Base-by-base conservation (phyloP, 2,329 filamentous ascomycete species). In the Colletotrichum sp. region DNA sequence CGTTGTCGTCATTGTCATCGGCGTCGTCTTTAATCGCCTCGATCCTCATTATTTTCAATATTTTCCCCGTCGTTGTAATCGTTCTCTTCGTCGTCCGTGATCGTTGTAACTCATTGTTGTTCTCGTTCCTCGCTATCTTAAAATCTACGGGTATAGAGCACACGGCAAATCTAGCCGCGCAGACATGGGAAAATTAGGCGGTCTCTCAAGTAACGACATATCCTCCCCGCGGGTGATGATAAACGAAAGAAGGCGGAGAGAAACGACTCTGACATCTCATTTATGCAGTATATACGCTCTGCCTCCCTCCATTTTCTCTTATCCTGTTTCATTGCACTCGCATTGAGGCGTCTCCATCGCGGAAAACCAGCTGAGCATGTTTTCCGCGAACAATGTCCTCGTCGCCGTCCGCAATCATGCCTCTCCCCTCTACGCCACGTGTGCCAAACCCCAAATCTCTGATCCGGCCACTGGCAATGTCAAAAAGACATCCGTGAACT, bases 401-500 rank as follows among this genome's bases (percentile, higher is more conserved):
- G 15, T 77, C 74, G 52, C 72, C 72, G 49, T 72, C 73, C 19
- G 32, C 59, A 7, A 61, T 27, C n/a, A 72, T 71, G 34, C 67
- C 80, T 75, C 52, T 77, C 5, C 27, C 44, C 32, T 49, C 61
- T 7, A 49, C 13, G 19, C 19, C 36, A 4, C 44, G 68, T 22
- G 85, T 88, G 62, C 89, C 88, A 66, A 87, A 80, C 25, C 87
- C 86, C 4, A 92, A 81, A 79, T 92, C 88, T 52, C 83, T 83
- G 68, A 92, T 83, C 75, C 86, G 86, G 15, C 90, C 90, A 25
- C 81, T 84, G 8, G 80, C 85, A 68, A 92, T 85, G 78, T 97
- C 93, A 83, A 95, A 96, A 16, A 98, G 87, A 69, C 93, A 88
- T n/a, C 95, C 95, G 83, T 97, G 95, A 8, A 98, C 90, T 84